phyloP scores from a whole-genome alignment of 2,329 filamentous ascomycete species.

The Rhinocladiella similis region DNA sequence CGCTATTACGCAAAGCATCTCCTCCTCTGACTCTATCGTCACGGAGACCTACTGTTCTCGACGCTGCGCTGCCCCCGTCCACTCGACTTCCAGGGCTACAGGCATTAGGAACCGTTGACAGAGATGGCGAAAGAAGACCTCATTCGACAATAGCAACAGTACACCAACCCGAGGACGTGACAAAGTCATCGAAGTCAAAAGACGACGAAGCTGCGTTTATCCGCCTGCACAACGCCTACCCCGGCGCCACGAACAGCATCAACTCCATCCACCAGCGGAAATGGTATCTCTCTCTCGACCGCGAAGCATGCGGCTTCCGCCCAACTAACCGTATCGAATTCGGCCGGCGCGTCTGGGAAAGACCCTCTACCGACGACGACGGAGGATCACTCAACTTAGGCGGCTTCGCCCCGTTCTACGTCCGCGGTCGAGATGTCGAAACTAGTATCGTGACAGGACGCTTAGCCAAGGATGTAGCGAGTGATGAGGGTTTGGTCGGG shows the following conservation, averaged over 20 bases:
- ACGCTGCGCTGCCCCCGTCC: background rate
- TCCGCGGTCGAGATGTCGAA: constrained; percentile 61
- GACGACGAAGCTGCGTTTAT: constrained; percentile 40
- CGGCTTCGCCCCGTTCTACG: constrained; percentile 60
- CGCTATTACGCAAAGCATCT: constrained; percentile 23
- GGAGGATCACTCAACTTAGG: constrained; percentile 15
- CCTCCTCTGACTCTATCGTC: constrained; percentile 19
- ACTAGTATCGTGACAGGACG: constrained; percentile 67
- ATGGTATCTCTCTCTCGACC: constrained; percentile 67
- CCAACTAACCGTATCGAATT: constrained; percentile 6
- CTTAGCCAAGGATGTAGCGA: constrained; percentile 58
- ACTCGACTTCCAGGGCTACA: background rate
- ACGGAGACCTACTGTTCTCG: background rate
- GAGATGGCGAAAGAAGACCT: no score
- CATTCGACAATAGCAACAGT: constrained; percentile 1
- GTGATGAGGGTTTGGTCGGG: constrained; percentile 59
- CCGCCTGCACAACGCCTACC: constrained; percentile 64
- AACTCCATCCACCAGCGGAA: constrained; percentile 66
- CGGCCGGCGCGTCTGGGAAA: constrained; percentile 5
- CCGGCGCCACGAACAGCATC: constrained; percentile 65
- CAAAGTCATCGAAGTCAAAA: constrained; percentile 1
- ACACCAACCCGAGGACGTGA: constrained; percentile 14
- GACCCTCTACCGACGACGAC: background rate
- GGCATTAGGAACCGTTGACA: no score
- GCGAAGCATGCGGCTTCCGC: constrained; percentile 58